Percentiles rank a stretch among this genome's conserved stretches.
phyloP scores from a whole-genome alignment of 306 rosid genomes.

The Begonia peltatifolia region DNA sequence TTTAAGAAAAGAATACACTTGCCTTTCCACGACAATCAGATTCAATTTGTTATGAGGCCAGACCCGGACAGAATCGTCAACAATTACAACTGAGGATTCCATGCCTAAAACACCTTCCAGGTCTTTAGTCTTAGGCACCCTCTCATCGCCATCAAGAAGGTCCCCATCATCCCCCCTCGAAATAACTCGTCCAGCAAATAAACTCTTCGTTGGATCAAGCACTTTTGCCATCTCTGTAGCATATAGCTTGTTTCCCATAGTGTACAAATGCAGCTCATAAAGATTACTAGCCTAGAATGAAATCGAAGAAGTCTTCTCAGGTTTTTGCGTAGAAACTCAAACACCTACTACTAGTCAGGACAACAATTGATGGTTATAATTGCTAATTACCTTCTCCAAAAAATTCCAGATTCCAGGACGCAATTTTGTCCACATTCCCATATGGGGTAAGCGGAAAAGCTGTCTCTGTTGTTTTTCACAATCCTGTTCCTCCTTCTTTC shows the following conservation, averaged over 20 bases:
- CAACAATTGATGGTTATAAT: slow-evolving; percentile 4
- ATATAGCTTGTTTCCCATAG: slow-evolving; percentile 96
- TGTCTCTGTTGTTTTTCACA: slow-evolving; percentile 69
- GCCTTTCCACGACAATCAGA: slow-evolving; percentile 97
- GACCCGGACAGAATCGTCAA: slow-evolving; percentile 97
- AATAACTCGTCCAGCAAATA: slow-evolving; percentile 89
- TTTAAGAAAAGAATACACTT: slow-evolving; percentile 10
- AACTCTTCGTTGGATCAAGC: slow-evolving; percentile 78
- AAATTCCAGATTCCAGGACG: slow-evolving; percentile 97
- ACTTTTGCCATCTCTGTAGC: slow-evolving; percentile 99
- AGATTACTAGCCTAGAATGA: slow-evolving; percentile 81
- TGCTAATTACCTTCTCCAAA: slow-evolving; percentile 69
- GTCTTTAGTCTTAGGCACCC: slow-evolving; percentile 90
- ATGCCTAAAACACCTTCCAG: slow-evolving; percentile 98
- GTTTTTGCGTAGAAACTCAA: slow-evolving; percentile 11
- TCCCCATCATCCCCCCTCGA: slow-evolving; percentile 91
- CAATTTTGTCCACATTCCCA: slow-evolving; percentile 99
- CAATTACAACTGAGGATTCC: slow-evolving; percentile 89
- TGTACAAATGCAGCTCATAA: slow-evolving; percentile 90
- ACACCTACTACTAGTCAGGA: not conserved
- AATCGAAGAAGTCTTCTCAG: slow-evolving; percentile 8
- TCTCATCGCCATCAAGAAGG: slow-evolving; percentile 61
- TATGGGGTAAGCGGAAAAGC: slow-evolving; percentile 84
- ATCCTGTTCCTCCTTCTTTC: slow-evolving; percentile 85
- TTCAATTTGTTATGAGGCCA: slow-evolving; percentile 98